A percentile compares a stretch with the other conserved stretches of the same genome.
Evolutionary conservation across 2,329 filamentous ascomycete species (phyloP).

Genomic region (Microdochium nivale): DNA sequence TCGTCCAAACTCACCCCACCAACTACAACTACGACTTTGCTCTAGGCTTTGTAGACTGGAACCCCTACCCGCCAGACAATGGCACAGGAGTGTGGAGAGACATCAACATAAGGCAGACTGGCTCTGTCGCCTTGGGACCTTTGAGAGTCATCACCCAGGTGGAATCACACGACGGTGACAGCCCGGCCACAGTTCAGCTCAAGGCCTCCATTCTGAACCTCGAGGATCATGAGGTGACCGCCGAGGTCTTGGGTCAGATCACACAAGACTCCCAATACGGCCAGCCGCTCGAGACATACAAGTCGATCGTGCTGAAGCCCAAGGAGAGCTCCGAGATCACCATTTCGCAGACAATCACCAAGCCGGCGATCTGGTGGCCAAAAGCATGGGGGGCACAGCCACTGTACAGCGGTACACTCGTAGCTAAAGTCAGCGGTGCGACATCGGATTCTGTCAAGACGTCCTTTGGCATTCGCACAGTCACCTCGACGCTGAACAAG

Average conservation of each 20-base stretch:
- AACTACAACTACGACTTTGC: slow-evolving; percentile 51
- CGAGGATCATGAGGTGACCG: slow-evolving; percentile 25
- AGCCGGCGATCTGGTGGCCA: slow-evolving; percentile 53
- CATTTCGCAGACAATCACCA: slow-evolving; percentile 25
- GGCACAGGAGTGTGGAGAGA: slow-evolving; percentile 56
- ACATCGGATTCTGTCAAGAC: slow-evolving; percentile 23
- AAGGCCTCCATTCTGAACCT: slow-evolving; percentile 29
- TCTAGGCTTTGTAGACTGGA: slow-evolving; percentile 54
- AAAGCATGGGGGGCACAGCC: slow-evolving; percentile 49
- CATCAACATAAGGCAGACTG: slow-evolving; percentile 45
- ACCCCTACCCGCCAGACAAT: slow-evolving; percentile 52
- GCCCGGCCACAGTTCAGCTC: slow-evolving; percentile 26
- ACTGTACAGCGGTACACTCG: slow-evolving; percentile 31
- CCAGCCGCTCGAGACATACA: slow-evolving; percentile 15
- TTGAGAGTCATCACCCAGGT: slow-evolving; percentile 36
- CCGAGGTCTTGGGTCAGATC: slow-evolving; percentile 26
- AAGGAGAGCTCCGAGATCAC: slow-evolving; percentile 27
- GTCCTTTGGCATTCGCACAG: slow-evolving; percentile 44
- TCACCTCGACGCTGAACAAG: slow-evolving; percentile 39
- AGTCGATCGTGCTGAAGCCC: slow-evolving; percentile 26
- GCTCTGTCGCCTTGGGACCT: slow-evolving; percentile 34
- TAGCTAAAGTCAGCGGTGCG: slow-evolving; percentile 11
- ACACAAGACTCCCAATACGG: slow-evolving; percentile 18
- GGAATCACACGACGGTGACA: slow-evolving; percentile 13
- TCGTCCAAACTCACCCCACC: slow-evolving; percentile 47